Evolutionary conservation across 345 rosid species (phyloP), one percentile per base, ranked within the genome.

Genomic region (Abelmoschus esculentus): DNA sequence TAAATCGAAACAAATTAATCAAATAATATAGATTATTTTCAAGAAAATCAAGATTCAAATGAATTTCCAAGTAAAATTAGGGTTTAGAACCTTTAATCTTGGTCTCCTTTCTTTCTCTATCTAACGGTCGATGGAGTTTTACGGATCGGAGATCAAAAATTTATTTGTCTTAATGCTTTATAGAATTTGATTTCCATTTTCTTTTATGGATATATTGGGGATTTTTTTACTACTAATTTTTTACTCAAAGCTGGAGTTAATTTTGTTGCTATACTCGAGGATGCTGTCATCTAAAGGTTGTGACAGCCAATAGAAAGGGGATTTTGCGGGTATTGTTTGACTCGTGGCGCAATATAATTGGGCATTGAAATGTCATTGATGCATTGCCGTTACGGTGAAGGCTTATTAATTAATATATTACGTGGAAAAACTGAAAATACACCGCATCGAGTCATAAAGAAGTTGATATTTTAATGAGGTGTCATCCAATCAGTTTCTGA

Each of bases 111-210:
- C 59, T 65, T 62, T 72, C 79, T 74, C 80, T 57, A 67, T 66
- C 77, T 57, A 74, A 69, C 66, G 22, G 71, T 54, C 22, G 67
- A 61, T 13, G 17, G 53, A 69, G 31, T 18, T 17, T 53, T 12
- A 65, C 81, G 69, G 82, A 83, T 83, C 82, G 69, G 70, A 60
- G 74, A 70, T 9, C 22, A 3, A 65, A 34, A 55, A 65, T 38
- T 38, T 38, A 38, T 7, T 38, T 38, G 42, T 38, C 42, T 7
- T 38, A 5, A 50, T 50, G 29, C 15, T 65, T 63, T 63, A 63
- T 42, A 40, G 50, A 63, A 40, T 40, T 63, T 63, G 9, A 7
- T 15, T 60, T 14, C 7, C 32, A 14, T 3, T 34, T 36, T 36
- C 10, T 7, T n/a, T 3, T 1, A 3, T 34, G 38, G 38, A 61